These are phyloP conservation scores for Lepiota subincarnata DNA, from an alignment of 768 basidiomycete species.

Conservation along the genomic window DNA sequence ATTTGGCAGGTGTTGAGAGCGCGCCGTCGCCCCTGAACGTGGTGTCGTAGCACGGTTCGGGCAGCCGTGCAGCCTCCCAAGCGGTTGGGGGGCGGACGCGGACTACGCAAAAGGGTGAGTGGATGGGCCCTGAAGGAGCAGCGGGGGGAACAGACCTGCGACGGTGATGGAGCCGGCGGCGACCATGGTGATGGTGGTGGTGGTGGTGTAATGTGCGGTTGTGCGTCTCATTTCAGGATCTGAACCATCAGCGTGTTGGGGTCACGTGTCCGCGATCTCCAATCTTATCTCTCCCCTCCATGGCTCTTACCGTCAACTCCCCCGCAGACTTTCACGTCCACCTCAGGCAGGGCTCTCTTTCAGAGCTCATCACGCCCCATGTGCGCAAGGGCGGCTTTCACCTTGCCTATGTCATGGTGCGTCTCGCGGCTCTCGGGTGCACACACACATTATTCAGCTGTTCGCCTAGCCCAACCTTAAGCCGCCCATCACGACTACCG, in stretches of 20 bases:
- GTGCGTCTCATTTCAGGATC: slow-evolving; percentile 18
- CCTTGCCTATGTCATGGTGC: slow-evolving; percentile 95
- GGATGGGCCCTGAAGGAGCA: slow-evolving; percentile 16
- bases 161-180: slow-evolving; percentile 86
- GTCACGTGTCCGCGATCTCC: slow-evolving; percentile 32
- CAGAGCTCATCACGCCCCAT: slow-evolving; percentile 83
- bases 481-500: slow-evolving; percentile 83
- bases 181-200: slow-evolving; percentile 47
- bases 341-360: slow-evolving; percentile 82
- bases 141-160: slow-evolving; percentile 49
- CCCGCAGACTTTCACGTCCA: slow-evolving; percentile 97
- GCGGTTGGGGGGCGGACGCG: slow-evolving; percentile 86
- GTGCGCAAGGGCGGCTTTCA: slow-evolving; percentile 85
- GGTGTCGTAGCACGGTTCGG: slow-evolving; percentile 67
- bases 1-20: slow-evolving; percentile 63
- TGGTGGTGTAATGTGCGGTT: slow-evolving; percentile 13
- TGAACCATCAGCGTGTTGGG: slow-evolving; percentile 34
- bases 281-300: slow-evolving; percentile 26
- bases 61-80: slow-evolving; percentile 83
- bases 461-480: slow-evolving; percentile 78
- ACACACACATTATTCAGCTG: slow-evolving; percentile 10
- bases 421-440: slow-evolving; percentile 13
- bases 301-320: slow-evolving; percentile 47
- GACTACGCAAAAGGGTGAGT: slow-evolving; percentile 42
- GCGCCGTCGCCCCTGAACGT: slow-evolving; percentile 82